Percentiles rank a stretch among this genome's conserved stretches.
Conservation (phyloP, 306 rosid genomes). For the Astragalus glycyphyllos region DNA sequence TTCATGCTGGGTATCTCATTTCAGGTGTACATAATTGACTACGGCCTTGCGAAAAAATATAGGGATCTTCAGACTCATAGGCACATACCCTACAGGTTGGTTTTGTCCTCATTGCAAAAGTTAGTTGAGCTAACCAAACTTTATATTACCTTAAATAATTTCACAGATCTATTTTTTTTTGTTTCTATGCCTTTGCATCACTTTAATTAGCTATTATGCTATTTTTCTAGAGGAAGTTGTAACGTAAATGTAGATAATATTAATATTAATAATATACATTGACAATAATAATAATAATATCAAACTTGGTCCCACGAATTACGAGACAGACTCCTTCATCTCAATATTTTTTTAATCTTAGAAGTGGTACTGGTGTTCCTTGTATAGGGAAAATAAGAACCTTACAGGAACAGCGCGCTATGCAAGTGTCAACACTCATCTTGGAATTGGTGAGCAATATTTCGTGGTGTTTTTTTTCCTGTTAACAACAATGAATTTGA, state of each 20-base stretch:
- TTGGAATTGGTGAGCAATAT: constrained; percentile 89
- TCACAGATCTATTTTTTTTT: not conserved
- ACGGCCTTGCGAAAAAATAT: constrained; percentile 95
- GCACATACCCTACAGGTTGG: constrained; percentile 97
- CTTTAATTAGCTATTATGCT: constrained; percentile 13
- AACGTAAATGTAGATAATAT: constrained; percentile 6
- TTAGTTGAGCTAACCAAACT: constrained; percentile 27
- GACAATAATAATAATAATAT: not conserved
- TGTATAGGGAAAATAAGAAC: constrained; percentile 91
- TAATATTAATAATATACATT: not conserved
- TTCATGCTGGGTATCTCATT: constrained; percentile 35
- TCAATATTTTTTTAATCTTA: not conserved
- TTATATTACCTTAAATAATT: constrained; percentile 3
- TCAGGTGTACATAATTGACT: constrained; percentile 94
- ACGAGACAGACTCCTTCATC: constrained; percentile 6
- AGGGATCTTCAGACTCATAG: constrained; percentile 97
- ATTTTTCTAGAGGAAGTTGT: constrained; percentile 20
- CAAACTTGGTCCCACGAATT: constrained; percentile 9
- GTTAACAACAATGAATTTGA: constrained; percentile 15
- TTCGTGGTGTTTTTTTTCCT: constrained; percentile 38
- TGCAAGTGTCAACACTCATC: constrained; percentile 99
- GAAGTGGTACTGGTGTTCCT: constrained; percentile 26
- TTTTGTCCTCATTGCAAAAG: constrained; percentile 26
- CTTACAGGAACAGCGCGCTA: constrained; percentile 99
- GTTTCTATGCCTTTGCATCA: constrained; percentile 20